These are phyloP conservation scores for Zygosaccharomyces kombuchaensis DNA, from an alignment of 805 yeast species.

Conservation along the genomic window DNA sequence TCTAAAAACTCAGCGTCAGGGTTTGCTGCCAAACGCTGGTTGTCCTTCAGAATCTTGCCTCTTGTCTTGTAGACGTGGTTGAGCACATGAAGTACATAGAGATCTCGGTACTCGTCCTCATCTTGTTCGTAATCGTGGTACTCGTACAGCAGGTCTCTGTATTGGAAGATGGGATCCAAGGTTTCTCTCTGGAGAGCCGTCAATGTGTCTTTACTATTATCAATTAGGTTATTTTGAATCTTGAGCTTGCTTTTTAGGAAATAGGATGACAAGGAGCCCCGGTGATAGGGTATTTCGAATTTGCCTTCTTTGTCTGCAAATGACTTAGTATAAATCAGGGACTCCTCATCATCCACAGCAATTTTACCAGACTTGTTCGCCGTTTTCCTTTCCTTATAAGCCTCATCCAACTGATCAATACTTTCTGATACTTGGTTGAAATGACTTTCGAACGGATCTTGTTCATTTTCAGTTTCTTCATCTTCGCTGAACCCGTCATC, in stretches of 20 bases:
- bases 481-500: slow-evolving; percentile 34
- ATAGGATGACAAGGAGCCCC: slow-evolving; percentile 32
- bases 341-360: slow-evolving; percentile 20
- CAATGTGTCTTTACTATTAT: slow-evolving; percentile 26
- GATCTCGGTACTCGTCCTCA: slow-evolving; percentile 49
- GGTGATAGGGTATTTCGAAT: slow-evolving; percentile 20
- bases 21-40: slow-evolving; percentile 46
- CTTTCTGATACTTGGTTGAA: slow-evolving; percentile 48
- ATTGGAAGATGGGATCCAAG: slow-evolving; percentile 62
- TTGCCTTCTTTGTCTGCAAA: slow-evolving; percentile 16
- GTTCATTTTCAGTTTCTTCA: slow-evolving; percentile 39
- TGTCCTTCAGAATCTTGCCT: slow-evolving; percentile 77
- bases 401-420: slow-evolving; percentile 38
- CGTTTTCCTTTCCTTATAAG: slow-evolving; percentile 32
- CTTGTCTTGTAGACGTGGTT: slow-evolving; percentile 86
- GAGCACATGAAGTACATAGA: slow-evolving; percentile 65
- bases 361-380: slow-evolving; percentile 24
- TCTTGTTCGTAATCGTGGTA: slow-evolving; percentile 45
- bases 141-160: slow-evolving; percentile 67
- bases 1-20: slow-evolving; percentile 68
- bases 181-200: slow-evolving; percentile 47
- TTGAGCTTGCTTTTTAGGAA: slow-evolving; percentile 45
- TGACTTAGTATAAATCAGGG: slow-evolving; percentile 27
- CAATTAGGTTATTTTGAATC: slow-evolving; percentile 28
- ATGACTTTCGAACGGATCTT: slow-evolving; percentile 76